These are phyloP conservation scores for Alternaria metachromatica DNA, from an alignment of 2,329 filamentous ascomycete species.

Conservation along the genomic window DNA sequence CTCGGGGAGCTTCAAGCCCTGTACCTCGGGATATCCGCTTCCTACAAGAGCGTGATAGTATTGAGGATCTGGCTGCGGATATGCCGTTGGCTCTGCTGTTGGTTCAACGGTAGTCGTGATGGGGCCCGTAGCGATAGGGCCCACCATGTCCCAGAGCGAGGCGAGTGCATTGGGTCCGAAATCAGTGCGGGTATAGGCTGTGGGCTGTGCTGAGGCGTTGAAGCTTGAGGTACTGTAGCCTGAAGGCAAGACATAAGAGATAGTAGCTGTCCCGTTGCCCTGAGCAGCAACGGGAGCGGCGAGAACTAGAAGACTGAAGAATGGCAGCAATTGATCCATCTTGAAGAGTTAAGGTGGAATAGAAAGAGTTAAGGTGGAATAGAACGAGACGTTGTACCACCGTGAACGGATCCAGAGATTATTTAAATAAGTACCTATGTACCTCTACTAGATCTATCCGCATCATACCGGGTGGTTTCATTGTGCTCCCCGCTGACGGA, in stretches of 20 bases:
- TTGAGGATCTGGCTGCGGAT: slow-evolving; percentile 46
- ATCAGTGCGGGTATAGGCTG: slow-evolving; percentile 52
- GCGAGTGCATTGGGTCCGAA: slow-evolving; percentile 57
- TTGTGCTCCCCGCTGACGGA: slow-evolving; percentile 17
- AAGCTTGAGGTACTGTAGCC: slow-evolving; percentile 48
- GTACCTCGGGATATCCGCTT: slow-evolving; percentile 41
- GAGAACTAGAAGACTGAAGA: slow-evolving; percentile 26
- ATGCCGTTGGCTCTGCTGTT: slow-evolving; percentile 52
- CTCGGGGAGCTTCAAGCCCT: slow-evolving; percentile 49
- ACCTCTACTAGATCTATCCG: slow-evolving; percentile 5
- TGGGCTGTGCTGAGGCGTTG: slow-evolving; percentile 54
- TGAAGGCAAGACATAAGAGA: slow-evolving; percentile 40
- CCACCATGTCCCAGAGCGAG: slow-evolving; percentile 56
- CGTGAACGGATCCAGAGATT: neutral
- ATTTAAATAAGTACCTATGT: slow-evolving; percentile 17
- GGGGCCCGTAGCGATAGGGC: slow-evolving; percentile 51
- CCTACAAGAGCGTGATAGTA: slow-evolving; percentile 54
- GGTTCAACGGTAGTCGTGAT: slow-evolving; percentile 52
- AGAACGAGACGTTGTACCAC: neutral
- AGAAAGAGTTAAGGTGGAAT: neutral
- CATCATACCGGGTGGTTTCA: slow-evolving; percentile 4
- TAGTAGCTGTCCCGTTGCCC: slow-evolving; percentile 22
- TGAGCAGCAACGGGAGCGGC: slow-evolving; percentile 19
- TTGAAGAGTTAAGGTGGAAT: slow-evolving; percentile 5
- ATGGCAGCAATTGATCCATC: slow-evolving; percentile 28